Base-by-base conservation (phyloP, 2,329 filamentous ascomycete genomes). In the Botrytis squamosa region DNA sequence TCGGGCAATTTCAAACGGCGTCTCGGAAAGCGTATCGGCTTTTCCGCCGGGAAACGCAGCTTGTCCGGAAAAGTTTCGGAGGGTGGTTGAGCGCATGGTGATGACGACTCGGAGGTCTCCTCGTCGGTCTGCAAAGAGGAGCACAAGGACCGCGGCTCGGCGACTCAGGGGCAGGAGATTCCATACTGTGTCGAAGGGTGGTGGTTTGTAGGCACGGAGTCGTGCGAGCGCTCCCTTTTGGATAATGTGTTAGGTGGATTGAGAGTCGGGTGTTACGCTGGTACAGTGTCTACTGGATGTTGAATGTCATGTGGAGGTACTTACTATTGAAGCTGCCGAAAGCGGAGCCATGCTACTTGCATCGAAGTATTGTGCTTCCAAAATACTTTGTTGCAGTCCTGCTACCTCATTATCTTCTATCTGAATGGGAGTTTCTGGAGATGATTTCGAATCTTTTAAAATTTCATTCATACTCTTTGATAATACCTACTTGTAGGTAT, bases 41-140 rank as follows among this genome's bases (percentile, higher is more conserved):
- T 90, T 92, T 77, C 93, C 95, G 70, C 94, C 94, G 0, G 94
- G 94, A 71, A 97, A 89, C 49, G 94, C 94, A 36, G 93, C 94
- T 80, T 97, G 94, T 3, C 94, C 94, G n/a, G 92, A 93, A 83
- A 90, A 92, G 79, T 85, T 91, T 73, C 90, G 84, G 77, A 92
- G 81, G 60, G 85, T 89, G 29, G 88, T 86, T 25, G 90, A 89
- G 69, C 90, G 87, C 88, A 92, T 91, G 25, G 90, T 92, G 74
- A 92, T 86, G 46, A 92, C 90, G 69, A 92, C 89, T 29, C 89
- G 88, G 74, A 98, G 84, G 77, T 97, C 92, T 59, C 95, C 95
- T 75, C 88, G 86, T 62, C 88, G 88, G 82, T 98, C 95, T 52
- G 94, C 93, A 81, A 96, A 98, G 1, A 98, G 87, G 70, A 98